Evolutionary conservation across 2,329 filamentous ascomycete genomes (phyloP), one percentile per base, ranked within the genome.

Genomic region (Fusarium stilboides): DNA sequence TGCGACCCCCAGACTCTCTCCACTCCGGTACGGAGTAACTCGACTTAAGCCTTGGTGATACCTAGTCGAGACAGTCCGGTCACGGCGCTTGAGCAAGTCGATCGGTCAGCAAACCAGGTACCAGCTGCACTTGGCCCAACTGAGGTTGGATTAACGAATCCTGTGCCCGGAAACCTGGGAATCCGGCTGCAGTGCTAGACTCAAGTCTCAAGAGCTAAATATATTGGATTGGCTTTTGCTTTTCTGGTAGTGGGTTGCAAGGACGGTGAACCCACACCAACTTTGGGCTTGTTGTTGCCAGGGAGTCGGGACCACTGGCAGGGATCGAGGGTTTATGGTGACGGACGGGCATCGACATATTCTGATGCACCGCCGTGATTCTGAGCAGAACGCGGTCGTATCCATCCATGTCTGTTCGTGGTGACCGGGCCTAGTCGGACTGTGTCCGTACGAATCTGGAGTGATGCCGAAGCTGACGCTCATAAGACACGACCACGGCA

Each of bases 271-370:
- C 49, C 47, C 50, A 50, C 65, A 34, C 34, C 19, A 47, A 53
- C 49, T 57, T 37, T 33, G 51, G 39, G 42, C 34, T 13, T 43
- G 42, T 53, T 59, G 55, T 46, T 59, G 33, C 45, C 52, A 42
- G 42, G 53, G 40, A 50, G 44, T 50, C 36, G 47, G 54, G 54
- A 14, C 57, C 36, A 54, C 22, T 52, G 26, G 36, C 71, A 73
- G 55, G 72, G 72, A 73, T 72, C 62, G 68, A 68, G 72, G 28
- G 65, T 49, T 50, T 42, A 55, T 53, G 62, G 65, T 58, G 58
- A 58, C 60, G 65, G 62, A 65, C 59, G 68, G 69, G 47, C 57
- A 68, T 59, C 62, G 69, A 72, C 71, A 71, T 71, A 63, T 73
- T 58, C 62, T 64, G 65, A 74, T 57, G 70, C 62, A 64, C 45